Percentiles rank a stretch among this genome's conserved stretches.
Evolutionary conservation across 768 basidiomycete species (phyloP).

Genomic region (Leccinum barrowsii): DNA sequence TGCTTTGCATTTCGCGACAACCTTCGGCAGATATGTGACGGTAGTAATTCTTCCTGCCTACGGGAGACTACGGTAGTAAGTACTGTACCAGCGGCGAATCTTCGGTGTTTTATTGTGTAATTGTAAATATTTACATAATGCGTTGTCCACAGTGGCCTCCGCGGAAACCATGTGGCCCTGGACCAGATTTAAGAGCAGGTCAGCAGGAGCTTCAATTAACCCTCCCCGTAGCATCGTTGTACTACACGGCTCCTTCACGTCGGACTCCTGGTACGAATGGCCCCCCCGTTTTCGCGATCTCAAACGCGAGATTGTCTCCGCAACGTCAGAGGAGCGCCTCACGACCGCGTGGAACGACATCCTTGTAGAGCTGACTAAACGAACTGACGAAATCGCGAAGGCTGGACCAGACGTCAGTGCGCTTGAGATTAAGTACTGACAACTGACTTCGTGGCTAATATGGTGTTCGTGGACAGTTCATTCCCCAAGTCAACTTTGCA

Average conservation of each 20-base stretch:
- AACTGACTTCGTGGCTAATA: background rate
- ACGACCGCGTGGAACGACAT: slow-evolving; percentile 59
- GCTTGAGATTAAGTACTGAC: background rate
- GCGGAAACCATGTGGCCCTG: background rate
- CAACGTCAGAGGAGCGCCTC: slow-evolving; percentile 45
- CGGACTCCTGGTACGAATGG: slow-evolving; percentile 7
- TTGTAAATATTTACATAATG: too few species aligned
- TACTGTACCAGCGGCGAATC: too few species aligned
- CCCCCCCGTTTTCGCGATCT: slow-evolving; percentile 49
- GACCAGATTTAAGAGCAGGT: slow-evolving; percentile 12
- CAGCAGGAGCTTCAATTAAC: background rate
- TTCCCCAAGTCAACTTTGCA: slow-evolving; percentile 60
- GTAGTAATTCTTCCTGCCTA: too few species aligned
- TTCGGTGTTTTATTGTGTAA: too few species aligned
- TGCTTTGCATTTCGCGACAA: too few species aligned
- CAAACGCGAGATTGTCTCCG: slow-evolving; percentile 53
- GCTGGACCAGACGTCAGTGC: slow-evolving; percentile 47
- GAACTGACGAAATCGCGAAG: slow-evolving; percentile 42
- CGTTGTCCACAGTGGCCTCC: too few species aligned
- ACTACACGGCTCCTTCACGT: slow-evolving; percentile 8
- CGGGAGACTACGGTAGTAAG: too few species aligned
- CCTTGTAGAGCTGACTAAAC: slow-evolving; percentile 46
- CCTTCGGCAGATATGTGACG: too few species aligned
- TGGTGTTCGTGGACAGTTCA: slow-evolving; percentile 36
- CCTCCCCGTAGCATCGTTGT: background rate